Evolutionary conservation across 768 basidiomycete species (phyloP), one percentile per base, ranked within the genome.

Genomic region (Mycena galopus): DNA sequence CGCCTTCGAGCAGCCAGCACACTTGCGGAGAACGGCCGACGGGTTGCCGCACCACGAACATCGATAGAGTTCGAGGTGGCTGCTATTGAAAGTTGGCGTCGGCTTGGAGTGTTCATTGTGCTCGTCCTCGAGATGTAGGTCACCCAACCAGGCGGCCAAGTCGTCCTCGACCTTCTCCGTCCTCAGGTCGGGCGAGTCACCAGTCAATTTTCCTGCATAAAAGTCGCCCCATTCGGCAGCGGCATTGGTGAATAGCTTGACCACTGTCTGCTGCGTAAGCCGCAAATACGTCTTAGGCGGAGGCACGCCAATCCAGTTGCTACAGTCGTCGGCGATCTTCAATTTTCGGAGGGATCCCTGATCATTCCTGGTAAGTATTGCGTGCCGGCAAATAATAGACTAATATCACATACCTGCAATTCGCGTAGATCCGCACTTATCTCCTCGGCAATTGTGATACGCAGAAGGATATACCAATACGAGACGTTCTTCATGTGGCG

Each of bases 21-120:
- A 91, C 78, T 88, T 91, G 73, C 85, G 84, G 57, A 91, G 77
- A 9, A 84, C 84, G 0, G 89, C 90, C 60, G 88, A 91, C 8
- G 91, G 90, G 68, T 91, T 92, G 8, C 87, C 84, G 71, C 92
- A 92, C 85, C 87, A 90, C 29, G 90, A 90, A 75, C 92, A 93
- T 29, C 85, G 81, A 79, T 90, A 92, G 50, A 93, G 79, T 42
- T 79, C 84, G 10, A 90, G 87, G 23, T 82, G 87, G 85, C 16
- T 82, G 79, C 39, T 83, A 79, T 53, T 80, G 74, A 23, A 78
- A 77, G 64, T 80, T n/a, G n/a, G n/a, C 67, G 55, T 35, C 19
- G 42, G 25, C 19, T 25, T 29, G 17, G 27, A 32, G 58, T 63
- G 39, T 37, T 80, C 77, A 37, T 79, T 78, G 1, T 82, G 82